phyloP scores from a whole-genome alignment of 176 grass and related monocot species.

The Ensete glaucum region DNA sequence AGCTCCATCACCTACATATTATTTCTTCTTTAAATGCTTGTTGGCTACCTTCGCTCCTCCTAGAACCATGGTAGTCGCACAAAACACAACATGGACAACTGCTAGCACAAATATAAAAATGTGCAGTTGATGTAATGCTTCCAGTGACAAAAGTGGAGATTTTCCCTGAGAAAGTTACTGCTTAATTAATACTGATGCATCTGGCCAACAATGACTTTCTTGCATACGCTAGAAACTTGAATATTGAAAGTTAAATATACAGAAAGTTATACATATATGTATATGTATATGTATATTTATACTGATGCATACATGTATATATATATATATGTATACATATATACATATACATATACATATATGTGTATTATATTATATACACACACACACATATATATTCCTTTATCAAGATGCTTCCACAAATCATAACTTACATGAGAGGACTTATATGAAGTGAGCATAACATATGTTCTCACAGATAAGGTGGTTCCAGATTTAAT shows the following conservation, averaged over 20 bases:
- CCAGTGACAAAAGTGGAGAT: conserved; percentile 13
- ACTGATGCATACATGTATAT: no score
- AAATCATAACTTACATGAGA: background rate
- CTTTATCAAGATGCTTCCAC: background rate
- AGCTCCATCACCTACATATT: background rate
- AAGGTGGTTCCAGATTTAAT: background rate
- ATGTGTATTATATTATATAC: no score
- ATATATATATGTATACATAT: no score
- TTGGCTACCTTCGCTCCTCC: conserved; percentile 15
- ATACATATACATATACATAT: no score
- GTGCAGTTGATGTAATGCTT: conserved; percentile 19
- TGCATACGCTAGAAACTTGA: background rate
- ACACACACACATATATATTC: background rate
- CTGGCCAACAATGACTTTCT: background rate
- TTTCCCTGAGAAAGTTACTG: conserved; percentile 9
- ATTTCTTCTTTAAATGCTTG: background rate
- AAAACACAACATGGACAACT: conserved; percentile 20
- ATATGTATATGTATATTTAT: no score
- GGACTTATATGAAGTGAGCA: background rate
- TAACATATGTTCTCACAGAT: background rate
- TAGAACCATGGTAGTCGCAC: conserved; percentile 17
- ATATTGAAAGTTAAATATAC: background rate
- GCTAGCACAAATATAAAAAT: conserved; percentile 24
- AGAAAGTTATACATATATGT: no score
- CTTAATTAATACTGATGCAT: background rate